Evolutionary conservation across 2,329 filamentous ascomycete genomes (phyloP).

Genomic region (Scortechinia acanthostroma): DNA sequence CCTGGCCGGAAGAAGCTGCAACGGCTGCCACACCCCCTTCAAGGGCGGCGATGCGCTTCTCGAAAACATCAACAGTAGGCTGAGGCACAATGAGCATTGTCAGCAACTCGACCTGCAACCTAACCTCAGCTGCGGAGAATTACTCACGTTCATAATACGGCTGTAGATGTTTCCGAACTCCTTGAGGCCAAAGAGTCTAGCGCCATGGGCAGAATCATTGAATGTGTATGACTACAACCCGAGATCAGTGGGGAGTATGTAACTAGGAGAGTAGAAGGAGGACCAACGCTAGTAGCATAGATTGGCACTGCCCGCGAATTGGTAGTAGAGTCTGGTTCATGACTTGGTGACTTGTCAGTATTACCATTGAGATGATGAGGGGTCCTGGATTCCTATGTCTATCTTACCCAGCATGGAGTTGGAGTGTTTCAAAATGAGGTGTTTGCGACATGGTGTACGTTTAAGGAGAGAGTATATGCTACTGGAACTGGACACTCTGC

Average conservation of each 20-base stretch:
- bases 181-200: conserved; percentile 5
- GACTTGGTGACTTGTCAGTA: too few species aligned
- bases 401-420: conserved; percentile 33
- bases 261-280: neutral
- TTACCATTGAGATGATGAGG: too few species aligned
- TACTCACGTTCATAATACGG: neutral
- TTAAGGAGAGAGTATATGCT: too few species aligned
- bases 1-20: conserved; percentile 67
- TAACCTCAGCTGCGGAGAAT: too few species aligned
- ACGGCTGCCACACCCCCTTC: conserved; percentile 49
- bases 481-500: too few species aligned
- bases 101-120: too few species aligned
- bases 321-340: conserved; percentile 53
- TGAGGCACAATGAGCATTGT: too few species aligned
- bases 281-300: conserved; percentile 53
- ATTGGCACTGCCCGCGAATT: conserved; percentile 65
- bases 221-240: conserved; percentile 61
- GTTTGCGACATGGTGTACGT: too few species aligned
- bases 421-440: conserved; percentile 39
- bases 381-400: too few species aligned
- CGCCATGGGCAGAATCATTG: conserved; percentile 5
- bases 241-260: neutral
- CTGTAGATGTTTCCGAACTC: conserved; percentile 5
- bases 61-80: conserved; percentile 1
- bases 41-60: conserved; percentile 46